phyloP scores from a whole-genome alignment of 345 rosid species.

The Pseudoturritis turrita region DNA sequence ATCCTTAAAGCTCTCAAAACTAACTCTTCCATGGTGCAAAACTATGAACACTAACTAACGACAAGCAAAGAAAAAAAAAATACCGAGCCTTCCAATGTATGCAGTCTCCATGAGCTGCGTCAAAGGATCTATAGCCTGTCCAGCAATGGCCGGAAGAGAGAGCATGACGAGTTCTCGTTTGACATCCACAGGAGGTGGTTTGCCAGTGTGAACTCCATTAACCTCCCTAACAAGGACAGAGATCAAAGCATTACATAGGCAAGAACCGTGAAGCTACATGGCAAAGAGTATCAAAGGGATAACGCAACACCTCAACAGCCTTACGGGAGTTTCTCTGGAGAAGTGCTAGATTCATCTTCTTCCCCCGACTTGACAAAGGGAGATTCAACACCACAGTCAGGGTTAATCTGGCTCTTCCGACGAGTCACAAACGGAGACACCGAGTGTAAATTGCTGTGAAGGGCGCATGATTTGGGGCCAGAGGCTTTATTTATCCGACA shows the following conservation, averaged over 20 bases:
- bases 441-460: conserved; percentile 20
- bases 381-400: conserved; percentile 45
- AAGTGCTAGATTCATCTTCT: conserved; percentile 24
- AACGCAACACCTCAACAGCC: conserved; percentile 32
- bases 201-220: conserved; percentile 10
- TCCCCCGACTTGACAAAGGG: conserved; percentile 28
- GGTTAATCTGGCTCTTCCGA: conserved; percentile 41
- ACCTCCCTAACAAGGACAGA: conserved; percentile 41
- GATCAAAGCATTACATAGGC: conserved; percentile 8
- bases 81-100: conserved; percentile 91
- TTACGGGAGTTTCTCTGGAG: conserved; percentile 41
- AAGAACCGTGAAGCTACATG: not conserved
- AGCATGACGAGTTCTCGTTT: conserved; percentile 72
- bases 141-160: conserved; percentile 84
- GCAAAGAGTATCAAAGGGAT: conserved; percentile 1
- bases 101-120: conserved; percentile 92
- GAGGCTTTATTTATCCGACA: conserved; percentile 11
- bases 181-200: conserved; percentile 37
- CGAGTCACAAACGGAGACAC: conserved; percentile 31
- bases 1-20: not conserved
- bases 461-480: conserved; percentile 1
- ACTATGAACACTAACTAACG: not conserved
- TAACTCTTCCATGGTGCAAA: not conserved
- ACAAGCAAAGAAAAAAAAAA: not conserved
- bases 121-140: conserved; percentile 88